phyloP scores from a whole-genome alignment of 2,329 filamentous ascomycete genomes.

The Tolypocladium tropicale region DNA sequence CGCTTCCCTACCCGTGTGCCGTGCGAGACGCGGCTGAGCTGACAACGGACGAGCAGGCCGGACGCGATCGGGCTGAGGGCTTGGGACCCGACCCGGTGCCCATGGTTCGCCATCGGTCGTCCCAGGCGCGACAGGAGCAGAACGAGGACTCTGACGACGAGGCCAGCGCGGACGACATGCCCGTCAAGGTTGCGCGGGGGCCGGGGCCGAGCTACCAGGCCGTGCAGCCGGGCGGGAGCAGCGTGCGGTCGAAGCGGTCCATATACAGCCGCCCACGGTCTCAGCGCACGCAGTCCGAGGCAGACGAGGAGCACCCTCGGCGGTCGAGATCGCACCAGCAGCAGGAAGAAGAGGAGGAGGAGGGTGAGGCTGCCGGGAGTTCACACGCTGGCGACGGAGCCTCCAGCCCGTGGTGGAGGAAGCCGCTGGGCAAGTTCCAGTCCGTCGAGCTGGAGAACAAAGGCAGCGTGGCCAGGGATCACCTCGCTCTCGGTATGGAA shows the following conservation, averaged over 20 bases:
- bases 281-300: constrained; percentile 8
- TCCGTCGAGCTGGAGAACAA: constrained; percentile 76
- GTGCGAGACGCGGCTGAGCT: not conserved
- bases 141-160: constrained; percentile 6
- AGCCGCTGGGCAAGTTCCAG: constrained; percentile 36
- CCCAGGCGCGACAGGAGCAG: not conserved
- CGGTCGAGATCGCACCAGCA: constrained; percentile 1
- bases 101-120: constrained; percentile 2
- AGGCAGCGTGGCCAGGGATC: constrained; percentile 72
- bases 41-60: constrained; percentile 20
- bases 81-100: constrained; percentile 20
- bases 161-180: constrained; percentile 27
- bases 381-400: constrained; percentile 9
- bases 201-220: constrained; percentile 29
- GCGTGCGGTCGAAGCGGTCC: constrained; percentile 3
- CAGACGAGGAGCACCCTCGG: not conserved
- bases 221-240: constrained; percentile 16
- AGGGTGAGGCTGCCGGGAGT: not conserved
- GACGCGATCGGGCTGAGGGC: constrained; percentile 30
- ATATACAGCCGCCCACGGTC: constrained; percentile 6
- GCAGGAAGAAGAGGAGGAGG: not conserved
- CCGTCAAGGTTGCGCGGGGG: constrained; percentile 25
- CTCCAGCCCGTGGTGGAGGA: constrained; percentile 38
- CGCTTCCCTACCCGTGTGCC: not conserved
- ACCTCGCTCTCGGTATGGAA: constrained; percentile 61